Base-by-base conservation (phyloP, 129 eudicot species). In the Sambucus nigra region DNA sequence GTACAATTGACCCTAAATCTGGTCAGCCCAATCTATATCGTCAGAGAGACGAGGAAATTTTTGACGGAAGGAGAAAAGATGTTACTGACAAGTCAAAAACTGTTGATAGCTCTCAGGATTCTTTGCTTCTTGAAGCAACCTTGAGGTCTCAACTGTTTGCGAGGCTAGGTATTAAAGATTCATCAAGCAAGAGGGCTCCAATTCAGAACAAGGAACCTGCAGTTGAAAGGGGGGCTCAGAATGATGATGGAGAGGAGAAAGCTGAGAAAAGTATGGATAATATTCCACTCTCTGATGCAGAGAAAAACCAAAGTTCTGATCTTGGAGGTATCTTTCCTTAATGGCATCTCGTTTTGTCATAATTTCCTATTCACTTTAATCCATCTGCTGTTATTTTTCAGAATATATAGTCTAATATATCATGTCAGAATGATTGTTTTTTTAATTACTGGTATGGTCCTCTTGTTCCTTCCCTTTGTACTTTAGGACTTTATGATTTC, bases 111-210 rank as follows among this genome's bases (percentile, higher is more conserved):
- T 74, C 78, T 19, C 79, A 75, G 56, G 95, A 85, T 55, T 73
- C 86, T 2, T 64, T 85, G 53, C 80, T 71, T 72, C 95, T 80
- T 16, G 91, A 85, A 67, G 95, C 82, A 69, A 60, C 85, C n/a
- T 68, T 85, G 63, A 70, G 95, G 72, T 77, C 91, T 59, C 88
- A 85, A 64, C 78, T 85, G 57, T 74, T 80, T 69, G 77, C 77
- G 18, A 75, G 76, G 68, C 66, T 85, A 60, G 73, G 76, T 24
- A 46, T 41, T 28, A 80, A 70, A 47, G 51, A 25, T 49, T 57
- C 65, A 13, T 27, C 51, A 11, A 53, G 64, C 60, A 59, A 63
- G 52, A 59, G 55, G 53, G 81, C 65, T 22, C 66, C 58, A 4
- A 55, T 56, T 21, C 66, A 61, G 59, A 57, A 19, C 64, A 20